These are phyloP conservation scores for Pseudohalonectria lignicola DNA, from an alignment of 2,329 filamentous ascomycete species.

Conservation along the genomic window DNA sequence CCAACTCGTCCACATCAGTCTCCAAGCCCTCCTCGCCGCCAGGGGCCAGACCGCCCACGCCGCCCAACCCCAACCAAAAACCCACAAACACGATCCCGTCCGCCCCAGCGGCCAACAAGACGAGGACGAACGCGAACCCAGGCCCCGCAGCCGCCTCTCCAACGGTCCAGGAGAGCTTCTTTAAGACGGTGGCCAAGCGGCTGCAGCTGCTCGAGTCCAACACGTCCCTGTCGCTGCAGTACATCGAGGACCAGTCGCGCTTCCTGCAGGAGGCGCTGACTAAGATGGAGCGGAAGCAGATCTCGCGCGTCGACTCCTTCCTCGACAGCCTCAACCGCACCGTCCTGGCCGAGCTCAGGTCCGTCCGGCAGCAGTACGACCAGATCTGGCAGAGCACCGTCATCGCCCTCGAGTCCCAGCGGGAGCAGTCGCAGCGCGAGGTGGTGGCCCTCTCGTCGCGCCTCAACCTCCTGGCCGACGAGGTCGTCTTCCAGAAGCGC, in stretches of 20 bases:
- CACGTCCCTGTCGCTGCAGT: conserved; percentile 83
- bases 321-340: conserved; percentile 79
- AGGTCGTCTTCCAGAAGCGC: conserved; percentile 76
- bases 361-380: conserved; percentile 78
- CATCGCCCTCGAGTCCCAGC: conserved; percentile 79
- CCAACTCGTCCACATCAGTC: too few species aligned
- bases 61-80: too few species aligned
- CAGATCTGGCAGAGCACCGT: conserved; percentile 95
- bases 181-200: conserved; percentile 91
- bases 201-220: conserved; percentile 86
- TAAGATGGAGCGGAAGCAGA: conserved; percentile 77
- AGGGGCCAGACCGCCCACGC: too few species aligned
- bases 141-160: conserved; percentile 45
- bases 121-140: background rate
- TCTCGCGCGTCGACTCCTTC: conserved; percentile 73
- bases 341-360: conserved; percentile 69
- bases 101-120: background rate
- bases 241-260: conserved; percentile 91
- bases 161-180: conserved; percentile 93
- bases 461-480: conserved; percentile 84
- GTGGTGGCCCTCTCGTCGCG: conserved; percentile 71
- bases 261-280: conserved; percentile 80
- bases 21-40: conserved; percentile 7
- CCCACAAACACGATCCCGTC: conserved; percentile 14
- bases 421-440: conserved; percentile 73